Evolutionary conservation across 148 eudicot species (phyloP).

Genomic region (Cornus kousa): DNA sequence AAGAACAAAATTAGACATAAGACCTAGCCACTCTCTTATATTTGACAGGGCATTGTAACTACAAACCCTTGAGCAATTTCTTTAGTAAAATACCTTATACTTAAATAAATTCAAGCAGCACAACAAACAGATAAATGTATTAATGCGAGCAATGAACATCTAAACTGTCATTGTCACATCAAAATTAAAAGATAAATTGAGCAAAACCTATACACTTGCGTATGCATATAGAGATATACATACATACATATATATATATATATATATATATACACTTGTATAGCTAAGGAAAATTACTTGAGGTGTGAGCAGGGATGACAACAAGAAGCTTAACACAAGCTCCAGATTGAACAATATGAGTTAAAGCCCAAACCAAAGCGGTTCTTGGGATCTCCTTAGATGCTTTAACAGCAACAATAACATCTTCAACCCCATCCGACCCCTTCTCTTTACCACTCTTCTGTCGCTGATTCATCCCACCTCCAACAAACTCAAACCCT

Average conservation of each 20-base stretch:
- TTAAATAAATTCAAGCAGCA: not conserved
- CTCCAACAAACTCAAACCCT: not conserved
- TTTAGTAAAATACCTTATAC: not conserved
- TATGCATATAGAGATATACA: too few species aligned
- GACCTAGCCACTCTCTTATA: not conserved
- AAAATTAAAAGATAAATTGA: not conserved
- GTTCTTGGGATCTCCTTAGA: slow-evolving; percentile 52
- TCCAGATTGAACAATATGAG: slow-evolving; percentile 75
- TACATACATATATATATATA: not conserved
- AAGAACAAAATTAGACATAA: not conserved
- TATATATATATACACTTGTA: not conserved
- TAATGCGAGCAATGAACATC: not conserved
- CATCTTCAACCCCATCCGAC: slow-evolving; percentile 21
- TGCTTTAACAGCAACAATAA: slow-evolving; percentile 71
- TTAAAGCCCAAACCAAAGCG: slow-evolving; percentile 71
- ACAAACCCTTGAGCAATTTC: not conserved
- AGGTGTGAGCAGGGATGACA: slow-evolving; percentile 50
- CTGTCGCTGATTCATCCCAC: slow-evolving; percentile 44
- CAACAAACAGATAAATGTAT: not conserved
- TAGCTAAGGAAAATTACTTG: slow-evolving; percentile 39
- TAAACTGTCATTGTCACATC: not conserved
- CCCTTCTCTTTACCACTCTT: slow-evolving; percentile 24
- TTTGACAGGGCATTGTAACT: not conserved
- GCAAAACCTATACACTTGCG: not conserved
- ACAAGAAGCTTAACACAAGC: slow-evolving; percentile 63